Percentiles rank a stretch among this genome's conserved stretches.
Conservation (phyloP, 306 rosid species). For the Clitoria ternatea region DNA sequence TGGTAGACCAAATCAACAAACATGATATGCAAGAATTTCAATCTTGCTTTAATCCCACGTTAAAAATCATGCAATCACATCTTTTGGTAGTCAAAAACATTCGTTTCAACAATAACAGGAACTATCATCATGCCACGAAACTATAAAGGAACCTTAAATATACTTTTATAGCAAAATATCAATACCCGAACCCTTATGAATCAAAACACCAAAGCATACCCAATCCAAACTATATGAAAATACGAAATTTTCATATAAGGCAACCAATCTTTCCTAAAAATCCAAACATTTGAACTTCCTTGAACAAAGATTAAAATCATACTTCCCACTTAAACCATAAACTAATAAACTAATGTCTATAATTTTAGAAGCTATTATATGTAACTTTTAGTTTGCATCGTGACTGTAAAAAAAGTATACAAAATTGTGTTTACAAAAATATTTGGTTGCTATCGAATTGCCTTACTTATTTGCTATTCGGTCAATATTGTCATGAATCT, state of each 20-base stretch:
- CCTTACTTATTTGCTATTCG: too few relatives aligned
- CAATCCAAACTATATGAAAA: background rate
- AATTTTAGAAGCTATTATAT: background rate
- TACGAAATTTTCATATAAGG: background rate
- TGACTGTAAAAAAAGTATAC: too few relatives aligned
- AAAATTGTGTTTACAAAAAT: too few relatives aligned
- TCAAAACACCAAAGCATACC: background rate
- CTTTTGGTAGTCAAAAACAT: background rate
- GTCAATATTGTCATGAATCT: too few relatives aligned
- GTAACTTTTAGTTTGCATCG: too few relatives aligned
- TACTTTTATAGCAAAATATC: background rate
- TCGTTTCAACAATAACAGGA: background rate
- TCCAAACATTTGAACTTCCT: background rate
- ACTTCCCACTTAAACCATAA: background rate
- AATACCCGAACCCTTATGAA: background rate
- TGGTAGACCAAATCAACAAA: slow-evolving; percentile 42
- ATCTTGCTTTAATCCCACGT: slow-evolving; percentile 16
- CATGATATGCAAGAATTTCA: slow-evolving; percentile 26
- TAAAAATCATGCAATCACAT: slow-evolving; percentile 12
- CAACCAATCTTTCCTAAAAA: too few relatives aligned
- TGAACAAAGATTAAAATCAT: background rate
- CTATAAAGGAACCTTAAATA: background rate
- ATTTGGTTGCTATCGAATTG: too few relatives aligned
- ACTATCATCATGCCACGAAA: slow-evolving; percentile 18
- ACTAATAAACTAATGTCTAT: too few relatives aligned